Base-by-base conservation (phyloP, 2,329 filamentous ascomycete genomes). In the Microcyclosporella mali region DNA sequence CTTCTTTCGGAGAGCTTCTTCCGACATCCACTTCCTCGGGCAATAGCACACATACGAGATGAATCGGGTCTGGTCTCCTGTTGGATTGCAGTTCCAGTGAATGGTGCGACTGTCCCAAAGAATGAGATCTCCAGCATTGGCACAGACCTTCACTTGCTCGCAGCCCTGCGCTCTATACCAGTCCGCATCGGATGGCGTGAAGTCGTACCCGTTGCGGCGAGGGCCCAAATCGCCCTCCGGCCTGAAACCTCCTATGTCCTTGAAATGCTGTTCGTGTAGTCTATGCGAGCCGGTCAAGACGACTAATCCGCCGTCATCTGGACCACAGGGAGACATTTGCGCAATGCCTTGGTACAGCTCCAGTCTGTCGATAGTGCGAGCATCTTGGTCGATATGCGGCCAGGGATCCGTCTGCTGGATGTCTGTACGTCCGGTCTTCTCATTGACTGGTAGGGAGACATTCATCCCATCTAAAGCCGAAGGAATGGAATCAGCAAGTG, bases 291-390 rank as follows among this genome's bases (percentile, higher is more conserved):
- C 70, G 17, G 65, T 62, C 56, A 72, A 65, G 3, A 72, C 50
- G 31, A 73, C 62, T 8, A 74, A 52, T 1, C 70, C 70, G 17
- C 70, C 70, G 45, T 74, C 71, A 2, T 70, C 58, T 2, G 63
- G 63, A 2, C 71, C 70, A 37, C 67, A 68, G 2, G 68, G 69
- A 4, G 65, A 59, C 6, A 65, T 64, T 27, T 55, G 51, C 15
- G 51, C 46, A 17, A 55, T 53, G 19, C 52, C 54, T 41, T 56
- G 54, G 29, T 52, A 54, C 6, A 54, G 41, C 34, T 54, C 45
- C 16, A 50, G 41, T 15, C 33, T 43, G n/a, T 42, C 35, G 39
- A 54, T 37, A 10, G 42, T 50, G 8, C 50, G 41, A n/a, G 51
- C 49, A 33, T 54, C 43, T 35, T 54, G 51, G 36, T 54, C 51